Percentiles rank a stretch among this genome's conserved stretches.
These are phyloP conservation scores for Ceratocystiopsis brevicomis DNA, from an alignment of 2,329 filamentous ascomycete genomes.

Conservation along the genomic window DNA sequence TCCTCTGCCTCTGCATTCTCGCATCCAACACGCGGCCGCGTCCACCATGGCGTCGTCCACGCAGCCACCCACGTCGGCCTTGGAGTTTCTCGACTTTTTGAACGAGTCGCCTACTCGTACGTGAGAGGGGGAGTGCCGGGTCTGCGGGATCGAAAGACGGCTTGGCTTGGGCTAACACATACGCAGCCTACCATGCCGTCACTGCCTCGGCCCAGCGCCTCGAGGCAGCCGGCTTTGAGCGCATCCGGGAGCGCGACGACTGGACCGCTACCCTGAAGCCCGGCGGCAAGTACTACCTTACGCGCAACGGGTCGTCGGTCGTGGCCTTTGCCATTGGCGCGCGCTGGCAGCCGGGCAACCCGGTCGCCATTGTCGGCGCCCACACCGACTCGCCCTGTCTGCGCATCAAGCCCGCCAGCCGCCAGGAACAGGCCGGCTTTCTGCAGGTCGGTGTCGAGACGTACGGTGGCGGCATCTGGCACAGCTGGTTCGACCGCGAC, in stretches of 20 bases:
- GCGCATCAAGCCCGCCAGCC: constrained; percentile 84
- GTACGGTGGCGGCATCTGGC: constrained; percentile 93
- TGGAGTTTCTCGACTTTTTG: constrained; percentile 83
- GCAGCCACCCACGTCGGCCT: constrained; percentile 38
- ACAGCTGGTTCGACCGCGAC: constrained; percentile 96
- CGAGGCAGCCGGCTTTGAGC: constrained; percentile 65
- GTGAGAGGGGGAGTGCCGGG: constrained; percentile 11
- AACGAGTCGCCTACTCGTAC: constrained; percentile 86
- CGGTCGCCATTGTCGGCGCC: constrained; percentile 81
- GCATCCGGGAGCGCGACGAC: constrained; percentile 76
- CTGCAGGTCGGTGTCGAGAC: constrained; percentile 91
- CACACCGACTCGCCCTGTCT: constrained; percentile 92
- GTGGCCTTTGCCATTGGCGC: constrained; percentile 81
- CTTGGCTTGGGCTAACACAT: background rate
- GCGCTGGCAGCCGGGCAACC: constrained; percentile 81
- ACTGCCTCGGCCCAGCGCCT: constrained; percentile 58
- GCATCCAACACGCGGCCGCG: background rate
- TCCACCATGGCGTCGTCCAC: constrained; percentile 18
- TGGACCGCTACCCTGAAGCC: constrained; percentile 66
- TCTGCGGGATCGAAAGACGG: too few relatives aligned
- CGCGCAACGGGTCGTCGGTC: constrained; percentile 80
- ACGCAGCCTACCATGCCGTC: constrained; percentile 88
- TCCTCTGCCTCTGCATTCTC: background rate
- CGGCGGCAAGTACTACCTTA: constrained; percentile 91
- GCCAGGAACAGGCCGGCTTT: constrained; percentile 71